Base-by-base conservation (phyloP, 1,284 basidiomycete genomes). In the Sporisorium sorghi region DNA sequence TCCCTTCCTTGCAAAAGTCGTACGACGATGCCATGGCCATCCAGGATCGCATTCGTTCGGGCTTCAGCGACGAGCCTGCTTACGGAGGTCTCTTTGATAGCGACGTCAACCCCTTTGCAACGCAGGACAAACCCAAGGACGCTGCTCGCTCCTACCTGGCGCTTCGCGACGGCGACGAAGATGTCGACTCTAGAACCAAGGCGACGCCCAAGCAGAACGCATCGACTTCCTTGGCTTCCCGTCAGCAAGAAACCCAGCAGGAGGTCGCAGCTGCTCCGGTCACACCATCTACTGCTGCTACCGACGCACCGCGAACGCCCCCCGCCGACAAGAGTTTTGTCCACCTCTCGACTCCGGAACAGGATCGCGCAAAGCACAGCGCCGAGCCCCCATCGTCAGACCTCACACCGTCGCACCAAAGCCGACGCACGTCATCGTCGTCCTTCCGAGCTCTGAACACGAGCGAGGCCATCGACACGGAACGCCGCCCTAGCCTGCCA, bases 81-180 rank as follows among this genome's bases (percentile, higher is more conserved):
- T 62, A 46, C 19, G 63, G 59, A 17, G 64, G 55, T 17, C 53
- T 73, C 14, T 52, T 63, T 37, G 61, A 61, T 15, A 40, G 50
- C 23, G 32, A 32, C 21, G 37, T 44, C 33, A 12, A 47, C 11
- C 47, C 55, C 2, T 55, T 43, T 7, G 50, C 49, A 49, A 23
- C 21, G 8, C 51, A 30, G 24, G 35, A 30, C 47, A 50, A 42
- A 15, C 46, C 46, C 24, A 21, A 44, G 11, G 28, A 26, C 17
- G 14, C 39, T 1, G 43, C 44, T 1, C 54, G 52, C 15, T 73
- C 63, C 7, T 66, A 71, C 26, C 64, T 69, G 15, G 69, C 70
- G 35, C 42, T 76, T 15, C 51, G 50, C 11, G 70, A 69, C 47
- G 69, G 68, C 8, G 71, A 68, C 26, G 65, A 64, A 3, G 70